phyloP scores from a whole-genome alignment of 345 rosid species.

The Anastatica hierochuntica region DNA sequence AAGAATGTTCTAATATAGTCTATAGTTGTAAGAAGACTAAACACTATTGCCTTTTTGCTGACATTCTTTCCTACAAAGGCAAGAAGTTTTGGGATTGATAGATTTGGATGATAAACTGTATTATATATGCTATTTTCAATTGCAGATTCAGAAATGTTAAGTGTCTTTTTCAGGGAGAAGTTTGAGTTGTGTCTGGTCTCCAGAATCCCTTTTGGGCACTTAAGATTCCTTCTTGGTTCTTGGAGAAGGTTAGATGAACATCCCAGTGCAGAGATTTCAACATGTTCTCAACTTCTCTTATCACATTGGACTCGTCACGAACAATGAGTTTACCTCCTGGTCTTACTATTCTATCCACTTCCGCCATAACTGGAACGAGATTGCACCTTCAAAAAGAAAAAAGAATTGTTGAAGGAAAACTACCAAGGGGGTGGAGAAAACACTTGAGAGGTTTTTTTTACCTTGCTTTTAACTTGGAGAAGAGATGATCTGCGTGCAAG shows the following conservation, averaged over 20 bases:
- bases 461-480: slow-evolving; percentile 71
- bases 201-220: slow-evolving; percentile 87
- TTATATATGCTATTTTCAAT: neutral
- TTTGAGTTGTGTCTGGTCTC: slow-evolving; percentile 51
- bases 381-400: slow-evolving; percentile 50
- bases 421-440: too few relatives aligned
- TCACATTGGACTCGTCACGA: slow-evolving; percentile 49
- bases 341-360: slow-evolving; percentile 79
- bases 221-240: slow-evolving; percentile 68
- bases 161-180: slow-evolving; percentile 28
- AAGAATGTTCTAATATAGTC: slow-evolving; percentile 19
- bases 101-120: slow-evolving; percentile 1
- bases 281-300: slow-evolving; percentile 66
- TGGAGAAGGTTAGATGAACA: slow-evolving; percentile 64
- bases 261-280: slow-evolving; percentile 78
- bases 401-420: neutral
- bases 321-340: slow-evolving; percentile 89
- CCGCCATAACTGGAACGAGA: slow-evolving; percentile 72
- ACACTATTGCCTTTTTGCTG: too few relatives aligned
- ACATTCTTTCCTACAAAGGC: too few relatives aligned
- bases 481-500: slow-evolving; percentile 84
- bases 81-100: neutral
- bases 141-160: neutral
- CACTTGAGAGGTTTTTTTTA: slow-evolving; percentile 6
- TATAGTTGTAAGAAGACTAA: slow-evolving; percentile 16